Evolutionary conservation across 148 eudicot species (phyloP).

Genomic region (Rhododendron ovatum): DNA sequence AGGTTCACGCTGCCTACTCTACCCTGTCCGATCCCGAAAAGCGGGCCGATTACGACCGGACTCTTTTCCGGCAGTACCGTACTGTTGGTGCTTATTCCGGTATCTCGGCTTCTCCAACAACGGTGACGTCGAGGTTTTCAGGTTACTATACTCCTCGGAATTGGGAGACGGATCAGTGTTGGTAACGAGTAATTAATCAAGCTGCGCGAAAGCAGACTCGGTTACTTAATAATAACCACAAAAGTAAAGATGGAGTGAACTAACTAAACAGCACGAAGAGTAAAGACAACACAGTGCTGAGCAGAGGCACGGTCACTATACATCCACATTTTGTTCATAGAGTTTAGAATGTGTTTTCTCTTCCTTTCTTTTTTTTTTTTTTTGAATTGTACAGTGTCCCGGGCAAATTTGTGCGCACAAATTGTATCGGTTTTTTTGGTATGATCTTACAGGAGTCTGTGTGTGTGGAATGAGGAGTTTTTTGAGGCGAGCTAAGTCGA

Average conservation of each 20-base stretch:
- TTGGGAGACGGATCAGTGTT: conserved; percentile 81
- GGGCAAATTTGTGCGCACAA: no score
- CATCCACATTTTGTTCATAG: not conserved
- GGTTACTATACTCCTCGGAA: conserved; percentile 29
- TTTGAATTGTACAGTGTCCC: not conserved
- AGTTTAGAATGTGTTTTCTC: not conserved
- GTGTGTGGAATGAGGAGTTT: no score
- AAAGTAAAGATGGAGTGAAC: no score
- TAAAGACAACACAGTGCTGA: not conserved
- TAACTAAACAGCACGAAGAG: no score
- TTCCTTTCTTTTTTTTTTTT: no score
- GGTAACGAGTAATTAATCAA: conserved; percentile 23
- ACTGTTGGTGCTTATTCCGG: conserved; percentile 12
- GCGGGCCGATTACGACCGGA: conserved; percentile 58
- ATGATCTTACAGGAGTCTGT: not conserved
- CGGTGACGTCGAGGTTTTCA: conserved; percentile 10
- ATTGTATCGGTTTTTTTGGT: not conserved
- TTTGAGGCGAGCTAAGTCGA: not conserved
- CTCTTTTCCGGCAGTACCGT: conserved; percentile 16
- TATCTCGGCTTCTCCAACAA: conserved; percentile 14
- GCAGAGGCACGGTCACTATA: not conserved
- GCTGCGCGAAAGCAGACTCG: no score
- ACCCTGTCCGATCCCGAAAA: conserved; percentile 61
- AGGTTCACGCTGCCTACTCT: conserved; percentile 52
- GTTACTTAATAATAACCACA: no score